A percentile compares a stretch with the other conserved stretches of the same genome.
Evolutionary conservation across 129 eudicot species (phyloP).

Genomic region (Flaveria trinervia): DNA sequence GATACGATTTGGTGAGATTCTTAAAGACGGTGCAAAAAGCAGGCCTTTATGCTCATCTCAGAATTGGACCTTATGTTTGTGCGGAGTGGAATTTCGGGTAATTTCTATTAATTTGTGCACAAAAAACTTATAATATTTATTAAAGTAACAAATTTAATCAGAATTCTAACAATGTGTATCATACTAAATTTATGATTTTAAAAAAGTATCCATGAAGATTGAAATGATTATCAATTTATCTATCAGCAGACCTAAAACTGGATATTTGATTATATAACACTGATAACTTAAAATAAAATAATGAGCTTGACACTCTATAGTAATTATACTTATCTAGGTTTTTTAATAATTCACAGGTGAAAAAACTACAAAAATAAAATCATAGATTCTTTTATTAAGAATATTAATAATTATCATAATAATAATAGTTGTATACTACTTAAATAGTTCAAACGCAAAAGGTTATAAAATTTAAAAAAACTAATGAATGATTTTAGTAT

Average conservation of each 20-base stretch:
- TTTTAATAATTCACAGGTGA: not conserved
- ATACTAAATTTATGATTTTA: not conserved
- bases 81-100: conserved; percentile 98
- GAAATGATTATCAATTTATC: too few relatives aligned
- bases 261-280: not conserved
- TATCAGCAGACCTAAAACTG: not conserved
- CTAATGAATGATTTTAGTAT: not conserved
- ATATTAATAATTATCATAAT: too few relatives aligned
- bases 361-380: not conserved
- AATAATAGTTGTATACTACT: not conserved
- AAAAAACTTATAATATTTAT: too few relatives aligned
- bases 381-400: not conserved
- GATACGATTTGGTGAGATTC: conserved; percentile 79
- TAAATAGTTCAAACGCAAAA: not conserved
- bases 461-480: not conserved
- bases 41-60: conserved; percentile 81
- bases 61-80: conserved; percentile 92
- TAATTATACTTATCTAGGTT: not conserved
- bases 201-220: not conserved
- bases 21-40: conserved; percentile 82
- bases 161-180: not conserved
- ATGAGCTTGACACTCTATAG: not conserved
- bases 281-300: not conserved
- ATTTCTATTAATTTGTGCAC: not conserved
- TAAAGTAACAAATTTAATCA: too few relatives aligned